Evolutionary conservation across 495 filamentous ascomycete genomes (phyloP).

Genomic region (Tuber microsphaerosporum): DNA sequence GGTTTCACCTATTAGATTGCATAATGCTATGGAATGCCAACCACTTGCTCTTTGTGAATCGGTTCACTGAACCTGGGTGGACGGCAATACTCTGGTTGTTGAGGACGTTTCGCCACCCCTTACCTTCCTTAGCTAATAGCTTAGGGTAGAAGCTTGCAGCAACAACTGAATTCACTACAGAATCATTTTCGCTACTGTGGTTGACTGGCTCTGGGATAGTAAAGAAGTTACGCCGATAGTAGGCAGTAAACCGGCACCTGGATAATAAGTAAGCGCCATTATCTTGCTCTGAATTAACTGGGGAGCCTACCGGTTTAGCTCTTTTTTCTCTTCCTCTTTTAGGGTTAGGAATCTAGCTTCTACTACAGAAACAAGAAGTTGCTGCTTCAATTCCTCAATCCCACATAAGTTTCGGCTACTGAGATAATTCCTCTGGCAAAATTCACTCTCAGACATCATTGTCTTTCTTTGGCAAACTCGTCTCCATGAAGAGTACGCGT

Average conservation of each 20-base stretch:
- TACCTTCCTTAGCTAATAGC: slow-evolving; percentile 74
- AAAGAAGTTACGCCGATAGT: slow-evolving; percentile 66
- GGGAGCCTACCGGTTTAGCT: slow-evolving; percentile 53
- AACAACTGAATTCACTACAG: slow-evolving; percentile 68
- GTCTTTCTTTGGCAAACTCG: slow-evolving; percentile 59
- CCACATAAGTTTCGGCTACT: slow-evolving; percentile 72
- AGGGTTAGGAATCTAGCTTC: slow-evolving; percentile 76
- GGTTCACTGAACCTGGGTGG: slow-evolving; percentile 78
- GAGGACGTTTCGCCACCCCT: slow-evolving; percentile 79
- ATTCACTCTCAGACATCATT: slow-evolving; percentile 65
- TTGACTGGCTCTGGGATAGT: slow-evolving; percentile 66
- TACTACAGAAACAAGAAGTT: slow-evolving; percentile 70
- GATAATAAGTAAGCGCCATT: not conserved
- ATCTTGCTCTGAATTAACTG: not conserved
- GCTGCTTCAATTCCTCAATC: slow-evolving; percentile 90
- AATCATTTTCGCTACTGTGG: slow-evolving; percentile 66
- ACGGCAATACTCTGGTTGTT: slow-evolving; percentile 83
- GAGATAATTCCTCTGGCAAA: slow-evolving; percentile 88
- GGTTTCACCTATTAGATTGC: slow-evolving; percentile 67
- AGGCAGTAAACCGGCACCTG: slow-evolving; percentile 43
- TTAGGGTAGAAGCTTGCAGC: slow-evolving; percentile 95
- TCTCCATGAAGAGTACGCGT: slow-evolving; percentile 84
- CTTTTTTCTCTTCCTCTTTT: slow-evolving; percentile 57
- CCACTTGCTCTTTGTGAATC: slow-evolving; percentile 60
- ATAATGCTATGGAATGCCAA: slow-evolving; percentile 93